Evolutionary conservation across 2,329 filamentous ascomycete genomes (phyloP).

Genomic region (Trichoderma sp.): DNA sequence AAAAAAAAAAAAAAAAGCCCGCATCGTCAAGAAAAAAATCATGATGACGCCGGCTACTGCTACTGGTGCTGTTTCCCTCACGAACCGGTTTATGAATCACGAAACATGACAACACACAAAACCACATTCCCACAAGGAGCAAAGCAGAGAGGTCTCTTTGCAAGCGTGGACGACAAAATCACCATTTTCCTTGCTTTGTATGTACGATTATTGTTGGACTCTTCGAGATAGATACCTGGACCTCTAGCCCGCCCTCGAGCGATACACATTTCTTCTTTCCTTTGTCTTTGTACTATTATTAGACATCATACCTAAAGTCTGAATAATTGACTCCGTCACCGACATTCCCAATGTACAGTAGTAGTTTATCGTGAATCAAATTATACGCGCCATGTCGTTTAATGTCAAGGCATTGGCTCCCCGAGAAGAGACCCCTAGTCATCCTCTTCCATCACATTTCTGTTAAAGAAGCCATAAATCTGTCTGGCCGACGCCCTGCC

Average conservation of each 20-base stretch:
- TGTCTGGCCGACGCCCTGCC: slow-evolving; percentile 73
- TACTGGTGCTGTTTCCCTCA: background rate
- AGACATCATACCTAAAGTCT: background rate
- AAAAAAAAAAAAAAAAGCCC: background rate
- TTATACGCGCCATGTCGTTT: background rate
- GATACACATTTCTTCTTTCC: background rate
- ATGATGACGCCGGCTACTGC: background rate
- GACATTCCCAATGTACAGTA: background rate
- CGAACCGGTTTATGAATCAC: slow-evolving; percentile 11
- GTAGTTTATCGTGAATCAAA: background rate
- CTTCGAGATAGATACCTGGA: slow-evolving; percentile 14
- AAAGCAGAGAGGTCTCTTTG: background rate
- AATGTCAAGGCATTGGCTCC: background rate
- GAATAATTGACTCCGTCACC: background rate
- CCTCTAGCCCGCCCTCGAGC: background rate
- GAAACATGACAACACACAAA: background rate
- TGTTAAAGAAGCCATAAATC: slow-evolving; percentile 78
- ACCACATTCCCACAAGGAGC: background rate
- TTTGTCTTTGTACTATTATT: slow-evolving; percentile 2
- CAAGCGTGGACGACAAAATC: background rate
- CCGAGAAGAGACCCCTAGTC: background rate
- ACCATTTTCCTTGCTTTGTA: background rate
- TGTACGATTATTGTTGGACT: slow-evolving; percentile 20
- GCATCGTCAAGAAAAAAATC: background rate
- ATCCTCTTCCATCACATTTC: slow-evolving; percentile 55